Evolutionary conservation across 495 filamentous ascomycete species (phyloP).

Genomic region (Thermochaetoides thermophila): DNA sequence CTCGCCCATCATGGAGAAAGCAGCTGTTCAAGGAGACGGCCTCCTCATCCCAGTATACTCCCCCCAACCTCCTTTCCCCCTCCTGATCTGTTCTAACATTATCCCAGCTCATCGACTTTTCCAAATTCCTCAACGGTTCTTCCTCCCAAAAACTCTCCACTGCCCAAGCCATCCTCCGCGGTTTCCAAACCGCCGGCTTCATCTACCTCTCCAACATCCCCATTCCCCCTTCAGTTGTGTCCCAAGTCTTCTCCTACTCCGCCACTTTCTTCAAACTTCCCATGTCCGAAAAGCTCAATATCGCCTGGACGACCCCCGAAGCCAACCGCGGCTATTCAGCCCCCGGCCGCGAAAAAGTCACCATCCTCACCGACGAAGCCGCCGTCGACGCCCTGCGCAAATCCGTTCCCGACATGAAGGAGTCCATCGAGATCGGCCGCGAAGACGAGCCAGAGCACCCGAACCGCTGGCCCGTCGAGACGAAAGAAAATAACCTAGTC

Average conservation of each 20-base stretch:
- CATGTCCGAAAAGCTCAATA: constrained; percentile 48
- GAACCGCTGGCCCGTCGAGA: constrained; percentile 66
- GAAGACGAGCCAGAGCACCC: constrained; percentile 51
- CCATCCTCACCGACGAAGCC: constrained; percentile 36
- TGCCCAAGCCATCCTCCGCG: constrained; percentile 56
- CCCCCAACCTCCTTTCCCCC: constrained; percentile 1
- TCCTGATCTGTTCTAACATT: neutral
- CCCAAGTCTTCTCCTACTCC: constrained; percentile 53
- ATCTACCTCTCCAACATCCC: constrained; percentile 74
- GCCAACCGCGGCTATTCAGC: constrained; percentile 69
- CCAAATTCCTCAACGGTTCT: constrained; percentile 51
- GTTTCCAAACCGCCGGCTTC: constrained; percentile 79
- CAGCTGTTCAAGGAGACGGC: constrained; percentile 50
- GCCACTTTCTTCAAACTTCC: constrained; percentile 66
- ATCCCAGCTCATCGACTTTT: constrained; percentile 71
- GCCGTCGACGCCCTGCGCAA: constrained; percentile 46
- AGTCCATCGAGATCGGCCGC: constrained; percentile 70
- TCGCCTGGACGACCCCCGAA: constrained; percentile 56
- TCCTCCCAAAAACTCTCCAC: constrained; percentile 46
- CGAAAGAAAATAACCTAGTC: constrained; percentile 35
- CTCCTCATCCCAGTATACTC: constrained; percentile 58
- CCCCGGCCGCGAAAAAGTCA: constrained; percentile 65
- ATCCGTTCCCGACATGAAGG: constrained; percentile 62
- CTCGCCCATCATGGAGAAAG: constrained; percentile 26
- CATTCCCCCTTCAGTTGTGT: constrained; percentile 45